These are phyloP conservation scores for Cicer arietinum DNA, from an alignment of 306 rosid species.

Conservation along the genomic window DNA sequence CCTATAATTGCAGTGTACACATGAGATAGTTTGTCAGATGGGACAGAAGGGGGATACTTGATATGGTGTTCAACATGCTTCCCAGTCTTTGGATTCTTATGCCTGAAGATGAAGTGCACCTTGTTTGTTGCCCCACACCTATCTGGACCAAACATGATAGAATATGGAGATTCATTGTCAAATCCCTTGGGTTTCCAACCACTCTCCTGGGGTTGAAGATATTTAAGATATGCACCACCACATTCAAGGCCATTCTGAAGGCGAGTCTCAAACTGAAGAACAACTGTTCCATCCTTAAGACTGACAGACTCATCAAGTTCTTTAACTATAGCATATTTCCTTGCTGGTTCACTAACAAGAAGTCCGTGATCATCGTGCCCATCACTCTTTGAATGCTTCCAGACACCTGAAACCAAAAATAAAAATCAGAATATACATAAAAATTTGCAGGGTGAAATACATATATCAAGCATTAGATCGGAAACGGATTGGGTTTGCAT, in stretches of 20 bases:
- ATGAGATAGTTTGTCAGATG: slow-evolving; percentile 85
- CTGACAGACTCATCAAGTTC: slow-evolving; percentile 67
- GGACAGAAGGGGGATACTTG: slow-evolving; percentile 85
- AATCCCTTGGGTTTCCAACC: slow-evolving; percentile 90
- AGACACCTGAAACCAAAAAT: slow-evolving; percentile 65
- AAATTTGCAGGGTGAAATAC: neutral
- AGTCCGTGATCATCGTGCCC: slow-evolving; percentile 95
- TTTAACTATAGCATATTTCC: slow-evolving; percentile 86
- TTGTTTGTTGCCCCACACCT: slow-evolving; percentile 95
- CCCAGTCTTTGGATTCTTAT: slow-evolving; percentile 88
- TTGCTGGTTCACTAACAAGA: slow-evolving; percentile 87
- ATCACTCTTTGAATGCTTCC: slow-evolving; percentile 93
- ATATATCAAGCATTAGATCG: neutral
- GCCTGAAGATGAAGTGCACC: slow-evolving; percentile 95
- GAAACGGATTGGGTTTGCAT: neutral
- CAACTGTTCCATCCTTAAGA: slow-evolving; percentile 77
- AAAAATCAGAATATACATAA: slow-evolving; percentile 8
- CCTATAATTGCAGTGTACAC: slow-evolving; percentile 85
- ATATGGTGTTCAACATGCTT: slow-evolving; percentile 91
- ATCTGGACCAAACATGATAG: slow-evolving; percentile 98
- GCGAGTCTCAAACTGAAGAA: slow-evolving; percentile 88
- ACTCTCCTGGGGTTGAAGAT: slow-evolving; percentile 83
- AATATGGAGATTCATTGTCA: slow-evolving; percentile 79
- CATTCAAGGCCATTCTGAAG: slow-evolving; percentile 96
- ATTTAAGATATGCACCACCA: slow-evolving; percentile 97